A percentile compares a stretch with the other conserved stretches of the same genome.
Conservation (phyloP, 495 filamentous ascomycete species). For the Hyaloscypha variabilis region DNA sequence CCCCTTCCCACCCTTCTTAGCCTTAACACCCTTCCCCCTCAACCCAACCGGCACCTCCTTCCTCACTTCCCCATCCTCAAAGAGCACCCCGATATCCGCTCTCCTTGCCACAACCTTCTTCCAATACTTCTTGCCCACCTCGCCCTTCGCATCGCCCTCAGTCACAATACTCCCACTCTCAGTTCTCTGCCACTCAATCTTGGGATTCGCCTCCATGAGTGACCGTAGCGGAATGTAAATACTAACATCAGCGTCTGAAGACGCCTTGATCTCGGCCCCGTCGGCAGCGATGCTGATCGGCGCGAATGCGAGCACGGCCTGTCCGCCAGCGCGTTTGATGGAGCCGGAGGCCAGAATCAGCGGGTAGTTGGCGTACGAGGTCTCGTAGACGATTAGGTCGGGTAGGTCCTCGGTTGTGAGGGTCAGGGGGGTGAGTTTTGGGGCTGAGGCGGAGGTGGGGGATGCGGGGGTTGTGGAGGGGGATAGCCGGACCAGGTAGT, state of each 20-base stretch:
- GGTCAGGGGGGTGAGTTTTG: constrained; percentile 67
- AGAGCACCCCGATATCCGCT: constrained; percentile 62
- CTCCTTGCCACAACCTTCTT: constrained; percentile 60
- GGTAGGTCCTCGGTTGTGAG: constrained; percentile 66
- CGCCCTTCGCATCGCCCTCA: constrained; percentile 46
- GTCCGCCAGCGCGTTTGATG: constrained; percentile 68
- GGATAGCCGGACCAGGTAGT: constrained; percentile 88
- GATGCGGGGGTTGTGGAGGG: constrained; percentile 85
- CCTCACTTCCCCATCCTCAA: constrained; percentile 59
- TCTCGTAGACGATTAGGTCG: constrained; percentile 78
- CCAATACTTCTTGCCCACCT: constrained; percentile 46
- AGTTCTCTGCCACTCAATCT: constrained; percentile 70
- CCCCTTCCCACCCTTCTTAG: constrained; percentile 41
- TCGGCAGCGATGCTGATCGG: constrained; percentile 55
- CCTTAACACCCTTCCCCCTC: constrained; percentile 44
- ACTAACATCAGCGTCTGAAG: constrained; percentile 72
- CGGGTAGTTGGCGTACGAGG: constrained; percentile 76
- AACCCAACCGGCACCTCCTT: constrained; percentile 48
- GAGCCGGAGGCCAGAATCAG: constrained; percentile 74
- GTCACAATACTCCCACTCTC: constrained; percentile 74
- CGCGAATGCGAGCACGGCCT: constrained; percentile 86
- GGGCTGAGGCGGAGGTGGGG: constrained; percentile 74
- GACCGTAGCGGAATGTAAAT: constrained; percentile 75
- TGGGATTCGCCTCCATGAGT: constrained; percentile 64
- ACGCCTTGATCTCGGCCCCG: constrained; percentile 62